A percentile compares a stretch with the other conserved stretches of the same genome.
Conservation (phyloP, 208 protist genomes). For the Leptomonas seymouri region DNA sequence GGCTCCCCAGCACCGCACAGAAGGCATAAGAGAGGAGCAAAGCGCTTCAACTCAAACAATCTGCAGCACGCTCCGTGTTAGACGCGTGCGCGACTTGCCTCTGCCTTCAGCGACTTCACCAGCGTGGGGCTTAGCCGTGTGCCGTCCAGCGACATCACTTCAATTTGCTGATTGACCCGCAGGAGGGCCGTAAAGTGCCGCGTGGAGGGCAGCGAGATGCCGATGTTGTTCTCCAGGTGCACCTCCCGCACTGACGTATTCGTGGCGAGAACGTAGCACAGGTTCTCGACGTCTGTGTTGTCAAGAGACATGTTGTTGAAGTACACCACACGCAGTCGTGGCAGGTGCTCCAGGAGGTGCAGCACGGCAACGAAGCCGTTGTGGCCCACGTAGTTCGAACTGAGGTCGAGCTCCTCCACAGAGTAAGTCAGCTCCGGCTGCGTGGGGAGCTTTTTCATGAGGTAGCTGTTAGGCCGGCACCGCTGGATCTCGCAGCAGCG, state of each 20-base stretch:
- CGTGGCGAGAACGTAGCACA: conserved; percentile 62
- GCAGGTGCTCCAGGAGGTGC: conserved; percentile 76
- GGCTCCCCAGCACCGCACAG: too few species aligned
- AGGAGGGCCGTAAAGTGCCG: conserved; percentile 76
- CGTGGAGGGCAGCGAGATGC: conserved; percentile 81
- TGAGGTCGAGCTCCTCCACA: conserved; percentile 87
- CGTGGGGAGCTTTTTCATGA: conserved; percentile 79
- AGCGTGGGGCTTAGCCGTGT: conserved; percentile 67
- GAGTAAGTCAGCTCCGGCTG: conserved; percentile 72
- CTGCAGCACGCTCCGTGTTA: neutral
- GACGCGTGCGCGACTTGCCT: conserved; percentile 33
- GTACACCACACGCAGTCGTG: conserved; percentile 61
- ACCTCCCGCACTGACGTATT: conserved; percentile 60
- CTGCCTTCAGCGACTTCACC: conserved; percentile 54
- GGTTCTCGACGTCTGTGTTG: conserved; percentile 77
- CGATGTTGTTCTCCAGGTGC: conserved; percentile 77
- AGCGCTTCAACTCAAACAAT: neutral
- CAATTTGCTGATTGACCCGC: conserved; percentile 60
- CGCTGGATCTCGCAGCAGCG: conserved; percentile 81
- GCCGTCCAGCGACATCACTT: conserved; percentile 59
- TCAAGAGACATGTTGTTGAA: conserved; percentile 90
- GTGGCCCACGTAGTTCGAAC: conserved; percentile 89
- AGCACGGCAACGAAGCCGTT: conserved; percentile 86
- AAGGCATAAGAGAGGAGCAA: neutral
- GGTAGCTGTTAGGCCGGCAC: conserved; percentile 88